These are phyloP conservation scores for Juncus inflexus DNA, from an alignment of 176 grass and related monocot species.

Conservation along the genomic window DNA sequence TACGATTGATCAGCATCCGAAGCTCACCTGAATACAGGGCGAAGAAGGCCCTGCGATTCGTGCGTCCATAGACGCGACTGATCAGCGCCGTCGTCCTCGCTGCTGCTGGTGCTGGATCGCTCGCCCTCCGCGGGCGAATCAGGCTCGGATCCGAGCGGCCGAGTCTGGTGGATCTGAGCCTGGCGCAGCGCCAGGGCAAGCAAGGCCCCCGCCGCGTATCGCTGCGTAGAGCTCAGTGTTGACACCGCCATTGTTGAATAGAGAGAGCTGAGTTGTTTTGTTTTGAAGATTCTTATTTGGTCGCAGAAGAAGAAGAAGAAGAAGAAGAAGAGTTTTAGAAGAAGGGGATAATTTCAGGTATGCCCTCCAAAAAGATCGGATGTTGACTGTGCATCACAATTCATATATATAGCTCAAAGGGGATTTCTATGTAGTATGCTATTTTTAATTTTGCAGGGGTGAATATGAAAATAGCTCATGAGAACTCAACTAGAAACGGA, in stretches of 20 bases:
- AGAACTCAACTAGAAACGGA: too few relatives aligned
- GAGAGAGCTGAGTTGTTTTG: too few relatives aligned
- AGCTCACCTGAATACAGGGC: slow-evolving; percentile 71
- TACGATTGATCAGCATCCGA: background rate
- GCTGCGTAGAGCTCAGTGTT: slow-evolving; percentile 69
- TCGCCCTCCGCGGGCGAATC: slow-evolving; percentile 18
- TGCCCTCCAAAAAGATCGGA: too few relatives aligned
- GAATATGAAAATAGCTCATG: too few relatives aligned
- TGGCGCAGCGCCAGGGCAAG: slow-evolving; percentile 83
- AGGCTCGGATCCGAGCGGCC: slow-evolving; percentile 63
- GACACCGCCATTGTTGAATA: slow-evolving; percentile 41
- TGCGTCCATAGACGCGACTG: slow-evolving; percentile 63
- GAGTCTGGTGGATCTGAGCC: slow-evolving; percentile 86
- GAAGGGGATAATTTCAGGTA: too few relatives aligned
- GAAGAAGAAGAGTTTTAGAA: too few relatives aligned
- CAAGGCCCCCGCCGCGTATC: slow-evolving; percentile 82
- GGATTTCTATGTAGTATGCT: too few relatives aligned
- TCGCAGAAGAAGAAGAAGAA: too few relatives aligned
- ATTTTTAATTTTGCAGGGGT: too few relatives aligned
- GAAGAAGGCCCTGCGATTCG: slow-evolving; percentile 77
- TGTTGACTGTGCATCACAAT: too few relatives aligned
- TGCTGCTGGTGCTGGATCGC: slow-evolving; percentile 35
- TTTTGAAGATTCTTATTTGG: too few relatives aligned
- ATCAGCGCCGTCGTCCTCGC: slow-evolving; percentile 24
- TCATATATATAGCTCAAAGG: too few relatives aligned